Evolutionary conservation across 441 rosid species (phyloP).

Genomic region (Hura crepitans): DNA sequence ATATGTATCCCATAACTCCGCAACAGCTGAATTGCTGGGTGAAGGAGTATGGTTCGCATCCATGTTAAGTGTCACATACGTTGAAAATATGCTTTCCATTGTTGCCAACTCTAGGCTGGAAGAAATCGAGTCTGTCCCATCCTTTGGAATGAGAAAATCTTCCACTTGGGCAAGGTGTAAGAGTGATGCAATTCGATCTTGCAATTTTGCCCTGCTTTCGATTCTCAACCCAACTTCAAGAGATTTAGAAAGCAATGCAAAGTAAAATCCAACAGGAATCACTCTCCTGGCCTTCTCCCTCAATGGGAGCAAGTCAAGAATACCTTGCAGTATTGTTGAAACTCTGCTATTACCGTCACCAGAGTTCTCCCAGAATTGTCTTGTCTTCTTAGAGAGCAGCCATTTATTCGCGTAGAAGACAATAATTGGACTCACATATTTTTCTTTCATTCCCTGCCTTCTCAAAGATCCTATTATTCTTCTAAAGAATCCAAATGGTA

Average conservation of each 20-base stretch:
- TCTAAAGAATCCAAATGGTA: conserved; percentile 63
- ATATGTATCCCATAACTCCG: conserved; percentile 61
- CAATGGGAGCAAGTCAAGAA: conserved; percentile 52
- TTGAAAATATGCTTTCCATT: conserved; percentile 56
- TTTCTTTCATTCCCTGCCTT: conserved; percentile 85
- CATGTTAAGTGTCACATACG: conserved; percentile 34
- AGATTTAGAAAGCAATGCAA: conserved; percentile 51
- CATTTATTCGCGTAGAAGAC: conserved; percentile 60
- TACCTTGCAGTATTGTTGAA: conserved; percentile 43
- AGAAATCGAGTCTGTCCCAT: conserved; percentile 28
- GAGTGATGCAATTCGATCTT: conserved; percentile 47
- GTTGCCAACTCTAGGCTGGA: conserved; percentile 46
- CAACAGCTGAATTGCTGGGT: conserved; percentile 41
- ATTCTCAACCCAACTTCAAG: conserved; percentile 42
- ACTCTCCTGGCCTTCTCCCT: conserved; percentile 48
- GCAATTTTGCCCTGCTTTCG: conserved; percentile 43
- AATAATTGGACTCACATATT: conserved; percentile 55
- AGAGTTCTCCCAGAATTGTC: conserved; percentile 41
- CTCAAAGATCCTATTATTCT: conserved; percentile 65
- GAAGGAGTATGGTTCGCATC: conserved; percentile 38
- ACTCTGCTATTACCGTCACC: conserved; percentile 25
- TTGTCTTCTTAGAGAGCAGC: conserved; percentile 40
- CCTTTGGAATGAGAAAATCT: conserved; percentile 48
- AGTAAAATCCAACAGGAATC: conserved; percentile 67
- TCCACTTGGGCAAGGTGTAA: conserved; percentile 47